Conservation (phyloP, 2,329 filamentous ascomycete genomes). For the Phialophora expanda region DNA sequence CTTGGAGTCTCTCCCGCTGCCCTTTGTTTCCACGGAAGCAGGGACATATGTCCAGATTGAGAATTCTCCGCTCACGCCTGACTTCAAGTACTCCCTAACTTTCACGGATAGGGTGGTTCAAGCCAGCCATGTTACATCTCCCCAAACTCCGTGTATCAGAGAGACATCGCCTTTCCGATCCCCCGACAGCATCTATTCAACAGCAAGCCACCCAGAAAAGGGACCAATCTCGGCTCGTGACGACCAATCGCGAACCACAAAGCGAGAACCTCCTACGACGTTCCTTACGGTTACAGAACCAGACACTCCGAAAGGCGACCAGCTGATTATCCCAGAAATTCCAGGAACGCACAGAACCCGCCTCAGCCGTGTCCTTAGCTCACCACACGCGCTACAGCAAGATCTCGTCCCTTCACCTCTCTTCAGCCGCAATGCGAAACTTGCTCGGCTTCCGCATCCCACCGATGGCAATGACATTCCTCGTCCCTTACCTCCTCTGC, state of each 20-base stretch:
- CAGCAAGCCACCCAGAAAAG: slow-evolving; percentile 1
- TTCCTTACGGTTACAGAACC: neutral
- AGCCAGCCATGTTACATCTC: neutral
- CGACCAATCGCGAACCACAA: neutral
- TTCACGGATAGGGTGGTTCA: neutral
- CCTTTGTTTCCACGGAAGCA: slow-evolving; percentile 26
- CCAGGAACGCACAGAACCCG: slow-evolving; percentile 24
- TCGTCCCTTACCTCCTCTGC: slow-evolving; percentile 34
- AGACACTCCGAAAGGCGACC: neutral
- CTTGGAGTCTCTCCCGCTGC: slow-evolving; percentile 31
- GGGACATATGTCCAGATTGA: slow-evolving; percentile 26
- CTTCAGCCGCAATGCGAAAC: slow-evolving; percentile 34
- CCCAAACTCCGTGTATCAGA: neutral
- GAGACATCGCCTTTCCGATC: slow-evolving; percentile 12
- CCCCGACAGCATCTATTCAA: slow-evolving; percentile 19
- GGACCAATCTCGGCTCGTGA: neutral
- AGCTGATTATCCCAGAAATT: neutral
- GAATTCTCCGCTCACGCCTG: slow-evolving; percentile 15
- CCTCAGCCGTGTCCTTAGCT: slow-evolving; percentile 33
- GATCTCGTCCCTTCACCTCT: slow-evolving; percentile 38
- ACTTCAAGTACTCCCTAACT: neutral
- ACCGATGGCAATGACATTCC: neutral
- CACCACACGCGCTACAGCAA: slow-evolving; percentile 31
- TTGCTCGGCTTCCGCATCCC: neutral
- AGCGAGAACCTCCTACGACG: neutral